phyloP scores from a whole-genome alignment of 106 monocot genomes.

The Amphibolis antarctica region DNA sequence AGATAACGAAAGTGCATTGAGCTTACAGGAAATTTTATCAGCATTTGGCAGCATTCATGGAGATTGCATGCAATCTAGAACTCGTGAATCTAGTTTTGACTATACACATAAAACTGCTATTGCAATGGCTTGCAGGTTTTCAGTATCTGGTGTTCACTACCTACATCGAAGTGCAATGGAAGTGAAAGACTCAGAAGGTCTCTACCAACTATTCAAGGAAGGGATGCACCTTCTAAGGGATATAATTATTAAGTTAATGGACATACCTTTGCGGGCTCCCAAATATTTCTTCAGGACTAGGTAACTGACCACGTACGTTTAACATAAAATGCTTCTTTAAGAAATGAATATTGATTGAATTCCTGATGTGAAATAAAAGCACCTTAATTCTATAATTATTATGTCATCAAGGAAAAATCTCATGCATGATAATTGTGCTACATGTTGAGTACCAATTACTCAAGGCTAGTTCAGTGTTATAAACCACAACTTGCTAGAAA shows the following conservation, averaged over 20 bases:
- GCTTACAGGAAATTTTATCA: conserved; percentile 29
- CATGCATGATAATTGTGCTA: no score
- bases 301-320: conserved; percentile 14
- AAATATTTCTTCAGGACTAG: conserved; percentile 64
- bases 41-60: conserved; percentile 8
- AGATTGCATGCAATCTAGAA: conserved; percentile 15
- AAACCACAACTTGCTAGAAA: no score
- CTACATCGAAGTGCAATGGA: conserved; percentile 33
- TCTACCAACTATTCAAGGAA: conserved; percentile 8
- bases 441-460: no score
- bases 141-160: conserved; percentile 17
- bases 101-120: conserved; percentile 21
- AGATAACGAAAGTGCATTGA: conserved; percentile 18
- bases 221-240: conserved; percentile 34
- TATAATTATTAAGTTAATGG: conserved; percentile 44
- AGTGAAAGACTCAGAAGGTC: conserved; percentile 14
- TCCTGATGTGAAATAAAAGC: no score
- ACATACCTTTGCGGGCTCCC: conserved; percentile 41
- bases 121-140: conserved; percentile 29
- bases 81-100: conserved; percentile 14
- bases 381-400: no score
- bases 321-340: background rate
- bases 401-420: no score
- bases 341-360: background rate
- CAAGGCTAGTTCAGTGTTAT: no score